Conservation (phyloP, 1,139 yeast genomes). For the Schizosaccharomyces versatilis region DNA sequence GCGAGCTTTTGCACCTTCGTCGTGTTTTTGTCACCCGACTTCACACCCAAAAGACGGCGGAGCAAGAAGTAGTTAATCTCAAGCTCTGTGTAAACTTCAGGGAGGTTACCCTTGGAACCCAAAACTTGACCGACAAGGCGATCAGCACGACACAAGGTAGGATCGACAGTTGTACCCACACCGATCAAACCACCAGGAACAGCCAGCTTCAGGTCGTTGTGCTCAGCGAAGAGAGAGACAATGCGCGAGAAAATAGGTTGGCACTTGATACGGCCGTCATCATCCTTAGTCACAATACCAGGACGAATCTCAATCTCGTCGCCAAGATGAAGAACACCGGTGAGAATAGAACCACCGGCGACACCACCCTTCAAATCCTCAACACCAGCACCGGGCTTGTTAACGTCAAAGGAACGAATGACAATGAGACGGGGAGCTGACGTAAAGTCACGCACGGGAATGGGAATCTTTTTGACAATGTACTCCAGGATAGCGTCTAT, state of each 20-base stretch:
- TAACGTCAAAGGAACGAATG: constrained; percentile 94
- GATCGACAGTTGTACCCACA: constrained; percentile 97
- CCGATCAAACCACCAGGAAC: constrained; percentile 99
- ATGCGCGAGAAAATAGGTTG: constrained; percentile 87
- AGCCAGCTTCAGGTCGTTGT: constrained; percentile 91
- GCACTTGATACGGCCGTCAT: constrained; percentile 70
- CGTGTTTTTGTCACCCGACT: constrained; percentile 92
- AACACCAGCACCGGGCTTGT: constrained; percentile 95
- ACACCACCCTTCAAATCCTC: constrained; percentile 98
- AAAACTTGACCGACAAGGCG: constrained; percentile 97
- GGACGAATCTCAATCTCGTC: constrained; percentile 98
- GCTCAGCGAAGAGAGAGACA: constrained; percentile 87
- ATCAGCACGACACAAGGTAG: constrained; percentile 96
- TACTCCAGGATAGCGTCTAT: constrained; percentile 96
- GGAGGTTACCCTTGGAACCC: constrained; percentile 89
- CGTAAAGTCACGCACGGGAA: constrained; percentile 82
- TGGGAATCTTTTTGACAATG: constrained; percentile 86
- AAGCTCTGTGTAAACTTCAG: constrained; percentile 87
- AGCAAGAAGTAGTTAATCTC: constrained; percentile 92
- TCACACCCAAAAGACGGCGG: constrained; percentile 93
- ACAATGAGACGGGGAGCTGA: constrained; percentile 91
- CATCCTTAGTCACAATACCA: constrained; percentile 88
- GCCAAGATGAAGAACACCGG: constrained; percentile 89
- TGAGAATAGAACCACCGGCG: constrained; percentile 95
- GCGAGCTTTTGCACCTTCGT: constrained; percentile 91